Percentiles rank a stretch among this genome's conserved stretches.
Evolutionary conservation across 257 asterid species (phyloP).

Genomic region (Eucommia ulmoides): DNA sequence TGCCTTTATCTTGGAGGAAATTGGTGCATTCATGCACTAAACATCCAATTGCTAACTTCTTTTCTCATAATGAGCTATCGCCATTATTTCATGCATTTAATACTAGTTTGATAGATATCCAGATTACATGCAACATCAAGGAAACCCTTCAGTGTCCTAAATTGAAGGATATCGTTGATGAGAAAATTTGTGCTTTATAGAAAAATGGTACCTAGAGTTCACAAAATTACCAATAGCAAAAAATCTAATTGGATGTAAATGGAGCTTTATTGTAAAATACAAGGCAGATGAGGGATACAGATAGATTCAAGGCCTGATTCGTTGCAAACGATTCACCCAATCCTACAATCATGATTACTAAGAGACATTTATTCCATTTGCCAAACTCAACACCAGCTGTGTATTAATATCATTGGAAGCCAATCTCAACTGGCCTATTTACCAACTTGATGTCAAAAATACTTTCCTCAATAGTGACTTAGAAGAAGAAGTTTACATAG

Average conservation of each 20-base stretch:
- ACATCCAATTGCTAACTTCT: not conserved
- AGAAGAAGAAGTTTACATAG: not conserved
- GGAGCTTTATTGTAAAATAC: not conserved
- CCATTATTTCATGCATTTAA: not conserved
- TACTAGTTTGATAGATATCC: too few species aligned
- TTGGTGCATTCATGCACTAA: not conserved
- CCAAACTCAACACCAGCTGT: not conserved
- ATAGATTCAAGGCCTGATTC: not conserved
- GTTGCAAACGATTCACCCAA: not conserved
- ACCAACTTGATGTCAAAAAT: not conserved
- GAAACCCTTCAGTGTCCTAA: not conserved
- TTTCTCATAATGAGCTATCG: not conserved
- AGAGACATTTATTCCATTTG: not conserved
- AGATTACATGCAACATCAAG: too few species aligned
- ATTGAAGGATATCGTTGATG: not conserved
- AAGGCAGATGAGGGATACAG: not conserved
- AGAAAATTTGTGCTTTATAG: not conserved
- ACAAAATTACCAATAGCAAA: not conserved
- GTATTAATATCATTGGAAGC: not conserved
- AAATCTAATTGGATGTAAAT: not conserved
- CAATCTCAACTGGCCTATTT: not conserved
- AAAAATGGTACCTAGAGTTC: not conserved
- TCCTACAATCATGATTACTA: not conserved
- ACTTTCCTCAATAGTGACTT: not conserved
- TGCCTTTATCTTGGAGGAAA: not conserved